Evolutionary conservation across 805 yeast genomes (phyloP), one percentile per base, ranked within the genome.

Genomic region (Metschnikowia baotianmanensis): DNA sequence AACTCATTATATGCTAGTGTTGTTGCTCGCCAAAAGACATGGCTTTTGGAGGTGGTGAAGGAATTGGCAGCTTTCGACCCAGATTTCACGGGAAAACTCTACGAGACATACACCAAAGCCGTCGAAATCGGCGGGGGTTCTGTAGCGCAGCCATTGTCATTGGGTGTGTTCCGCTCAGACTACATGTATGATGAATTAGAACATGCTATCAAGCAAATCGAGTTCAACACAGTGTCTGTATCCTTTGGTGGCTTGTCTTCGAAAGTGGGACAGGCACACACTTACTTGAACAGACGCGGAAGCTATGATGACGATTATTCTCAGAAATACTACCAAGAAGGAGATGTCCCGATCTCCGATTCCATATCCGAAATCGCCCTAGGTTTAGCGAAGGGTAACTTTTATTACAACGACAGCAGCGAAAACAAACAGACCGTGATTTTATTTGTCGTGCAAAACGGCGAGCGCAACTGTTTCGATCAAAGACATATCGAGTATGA

Each of bases 221-320:
- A 93, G 61, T 91, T 91, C 68, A 93, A 93, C 63, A 90, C 99
- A 1, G 87, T 93, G 3, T 85, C 96, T 54, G 96, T 91, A 3
- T 90, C 97, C 1, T 93, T 93, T 67, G 96, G 95, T 16, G 98
- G 95, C 0, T 70, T 93, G 42, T 83, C 96, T 2, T 61, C 88
- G 11, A 85, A 83, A 58, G 91, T 87, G 19, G 85, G 93, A 16
- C 70, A 77, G 50, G 67, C 87, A 42, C 99, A 93, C 62, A 61
- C 72, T 16, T 86, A 76, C 52, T 62, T 84, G 55, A 83, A 85
- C 57, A 56, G 62, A 4, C 55, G 68, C 6, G 89, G 89, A 3
- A 61, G 63, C n/a, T 86, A 85, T 55, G 67, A 67, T 48, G 51
- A 66, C 16, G 55, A 65, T 4, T 69, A 70, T 31, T 57, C 72